Base-by-base conservation (phyloP, 2,329 filamentous ascomycete species). In the Pyrenophora graminea region DNA sequence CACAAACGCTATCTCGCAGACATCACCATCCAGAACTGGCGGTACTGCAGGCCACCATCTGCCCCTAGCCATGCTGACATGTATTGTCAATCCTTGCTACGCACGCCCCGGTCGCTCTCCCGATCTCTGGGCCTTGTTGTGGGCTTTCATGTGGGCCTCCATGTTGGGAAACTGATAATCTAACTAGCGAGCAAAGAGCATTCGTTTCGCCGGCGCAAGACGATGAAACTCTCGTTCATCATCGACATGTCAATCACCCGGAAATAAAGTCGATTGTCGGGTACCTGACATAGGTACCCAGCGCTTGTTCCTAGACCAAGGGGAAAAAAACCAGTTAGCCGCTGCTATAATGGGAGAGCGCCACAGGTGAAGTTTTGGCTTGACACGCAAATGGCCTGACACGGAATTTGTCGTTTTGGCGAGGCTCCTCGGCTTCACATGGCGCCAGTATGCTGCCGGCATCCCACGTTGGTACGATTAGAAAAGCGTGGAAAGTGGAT, bases 81-180 rank as follows among this genome's bases (percentile, higher is more conserved):
- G 32, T 43, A 55, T 51, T 51, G 43, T 40, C 33, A 30, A 18
- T 33, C 23, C 36, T 42, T 19, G 43, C 31, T 18, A 25, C 33
- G 47, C 38, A 46, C 43, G 48, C 43, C 48, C 51, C 44, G 48
- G 51, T 51, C 48, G 48, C 51, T 50, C 39, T 51, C 40, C 47
- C 39, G 48, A 15, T 36, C 27, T 18, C 30, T 45, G 40, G 40
- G 38, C n/a, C 39, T n/a, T 30, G 2, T 4, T 12, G 27, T 12
- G 27, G 27, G 23, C 8, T 25, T 25, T 27, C 34, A 17, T 25
- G 12, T 33, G 43, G 39, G 33, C 40, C 45, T 49, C n/a, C n/a
- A 23, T 49, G 40, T 45, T 50, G 42, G 39, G 39, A 47, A 31
- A 31, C 31, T 31, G 43, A 34, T n/a, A 27, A 40, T 30, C 5